Conservation (phyloP, 306 rosid species). For the Dicorynia guianensis region DNA sequence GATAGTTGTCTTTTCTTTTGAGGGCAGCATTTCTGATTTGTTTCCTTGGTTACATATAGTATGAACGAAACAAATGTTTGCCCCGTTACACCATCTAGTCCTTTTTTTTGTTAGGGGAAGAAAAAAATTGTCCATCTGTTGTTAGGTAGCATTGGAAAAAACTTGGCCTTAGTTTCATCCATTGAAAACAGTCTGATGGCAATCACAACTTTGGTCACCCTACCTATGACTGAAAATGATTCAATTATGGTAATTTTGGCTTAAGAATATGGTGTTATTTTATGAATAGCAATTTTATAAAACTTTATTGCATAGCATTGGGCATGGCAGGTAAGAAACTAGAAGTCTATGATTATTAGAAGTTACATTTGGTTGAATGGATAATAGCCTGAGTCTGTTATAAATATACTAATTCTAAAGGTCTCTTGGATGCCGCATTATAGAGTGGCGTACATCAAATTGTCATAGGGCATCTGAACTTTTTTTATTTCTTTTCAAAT, state of each 20-base stretch:
- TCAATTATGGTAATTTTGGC: background rate
- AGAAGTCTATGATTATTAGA: background rate
- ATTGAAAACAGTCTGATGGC: background rate
- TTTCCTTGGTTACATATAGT: background rate
- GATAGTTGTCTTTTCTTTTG: slow-evolving; percentile 26
- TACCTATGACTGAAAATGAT: background rate
- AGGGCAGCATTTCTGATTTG: background rate
- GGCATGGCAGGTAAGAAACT: slow-evolving; percentile 10
- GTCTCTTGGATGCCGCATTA: background rate
- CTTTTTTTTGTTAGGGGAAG: slow-evolving; percentile 9
- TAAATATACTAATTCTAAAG: background rate
- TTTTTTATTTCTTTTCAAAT: background rate
- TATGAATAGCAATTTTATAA: background rate
- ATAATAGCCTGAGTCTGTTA: background rate
- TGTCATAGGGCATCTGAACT: background rate
- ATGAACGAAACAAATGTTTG: slow-evolving; percentile 1
- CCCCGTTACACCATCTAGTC: background rate
- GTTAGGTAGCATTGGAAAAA: slow-evolving; percentile 4
- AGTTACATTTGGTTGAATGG: slow-evolving; percentile 22
- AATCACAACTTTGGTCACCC: slow-evolving; percentile 2
- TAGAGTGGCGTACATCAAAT: background rate
- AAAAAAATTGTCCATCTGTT: background rate
- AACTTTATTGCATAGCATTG: background rate
- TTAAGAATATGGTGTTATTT: background rate
- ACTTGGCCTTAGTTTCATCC: slow-evolving; percentile 1